Conservation (phyloP, 208 protist genomes). For the Trypanosoma mega region DNA sequence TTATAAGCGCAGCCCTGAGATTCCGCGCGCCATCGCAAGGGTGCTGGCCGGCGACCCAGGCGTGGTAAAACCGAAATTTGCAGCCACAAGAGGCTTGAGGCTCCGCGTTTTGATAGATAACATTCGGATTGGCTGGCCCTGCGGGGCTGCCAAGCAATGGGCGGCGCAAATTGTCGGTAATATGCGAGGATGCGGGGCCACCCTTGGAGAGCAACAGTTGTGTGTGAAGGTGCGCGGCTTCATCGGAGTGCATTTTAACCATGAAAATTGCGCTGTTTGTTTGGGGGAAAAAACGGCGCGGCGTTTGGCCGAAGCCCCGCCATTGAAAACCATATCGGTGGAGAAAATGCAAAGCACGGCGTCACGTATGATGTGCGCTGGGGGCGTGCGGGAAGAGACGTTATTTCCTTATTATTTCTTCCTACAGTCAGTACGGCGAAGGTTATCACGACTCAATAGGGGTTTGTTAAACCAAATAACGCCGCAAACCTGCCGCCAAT, state of each 20-base stretch:
- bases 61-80: slow-evolving; percentile 4
- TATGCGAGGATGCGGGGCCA: not conserved
- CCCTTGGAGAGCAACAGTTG: not conserved
- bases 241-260: slow-evolving; percentile 1
- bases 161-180: not conserved
- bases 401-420: slow-evolving; percentile 6
- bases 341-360: slow-evolving; percentile 4
- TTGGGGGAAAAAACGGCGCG: not conserved
- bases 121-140: not conserved
- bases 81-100: not conserved
- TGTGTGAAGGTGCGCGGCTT: not conserved
- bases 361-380: not conserved
- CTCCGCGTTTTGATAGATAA: not conserved
- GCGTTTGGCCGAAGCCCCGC: not conserved
- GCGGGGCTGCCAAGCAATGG: not conserved
- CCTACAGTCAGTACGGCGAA: not conserved
- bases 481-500: not conserved
- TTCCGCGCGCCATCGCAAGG: slow-evolving; percentile 6
- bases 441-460: slow-evolving; percentile 3
- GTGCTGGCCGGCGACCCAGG: slow-evolving; percentile 1
- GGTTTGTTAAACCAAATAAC: not conserved
- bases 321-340: not conserved
- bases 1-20: slow-evolving; percentile 5
- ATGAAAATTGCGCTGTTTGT: not conserved
- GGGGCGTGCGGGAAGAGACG: not conserved